Evolutionary conservation across 257 asterid genomes (phyloP), one percentile per base, ranked within the genome.

Genomic region (Rauvolfia tetraphylla): DNA sequence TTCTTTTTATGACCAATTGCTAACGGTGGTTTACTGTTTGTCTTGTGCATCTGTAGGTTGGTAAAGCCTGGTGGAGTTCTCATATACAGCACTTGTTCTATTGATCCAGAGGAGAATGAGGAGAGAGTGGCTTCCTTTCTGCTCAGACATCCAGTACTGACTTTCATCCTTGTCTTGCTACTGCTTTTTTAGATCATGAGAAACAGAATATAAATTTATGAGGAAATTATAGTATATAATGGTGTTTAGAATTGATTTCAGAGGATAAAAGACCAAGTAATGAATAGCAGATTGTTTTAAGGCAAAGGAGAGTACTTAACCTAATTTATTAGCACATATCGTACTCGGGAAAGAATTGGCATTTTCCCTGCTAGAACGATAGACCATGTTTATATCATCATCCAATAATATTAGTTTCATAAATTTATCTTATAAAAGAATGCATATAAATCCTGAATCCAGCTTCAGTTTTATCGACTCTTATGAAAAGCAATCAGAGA

Each of bases 11-110:
- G 20, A 8, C 27, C 27, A n/a, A n/a, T 31, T 33, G 48, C 22
- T 53, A 13, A 38, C 33, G 31, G 12, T 0, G 3, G 6, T 15
- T 31, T 34, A 14, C 0, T 33, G 76, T 23, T 68, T 33, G 31
- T 76, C 63, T 83, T 33, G 61, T 82, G 79, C 72, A 68, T 68
- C 68, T 56, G 78, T 89, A 94, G 98, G 79, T 85, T 92, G 85
- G 97, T 92, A 78, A 90, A 84, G 87, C 91, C 90, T 72, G 93
- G 88, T 57, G 98, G 98, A 29, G 88, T 84, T 39, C 88, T 94
- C 53, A 78, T 92, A 79, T 94, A 94, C 79, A 92, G 98, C 79
- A 94, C 98, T 17, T 94, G 98, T 83, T 94, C 98, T 49, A 88
- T 90, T 75, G 97, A 94, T 79, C 92, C 90, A 0, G 89, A 83